phyloP scores from a whole-genome alignment of 1,284 basidiomycete species.

The Fomitopsis pinicola region DNA sequence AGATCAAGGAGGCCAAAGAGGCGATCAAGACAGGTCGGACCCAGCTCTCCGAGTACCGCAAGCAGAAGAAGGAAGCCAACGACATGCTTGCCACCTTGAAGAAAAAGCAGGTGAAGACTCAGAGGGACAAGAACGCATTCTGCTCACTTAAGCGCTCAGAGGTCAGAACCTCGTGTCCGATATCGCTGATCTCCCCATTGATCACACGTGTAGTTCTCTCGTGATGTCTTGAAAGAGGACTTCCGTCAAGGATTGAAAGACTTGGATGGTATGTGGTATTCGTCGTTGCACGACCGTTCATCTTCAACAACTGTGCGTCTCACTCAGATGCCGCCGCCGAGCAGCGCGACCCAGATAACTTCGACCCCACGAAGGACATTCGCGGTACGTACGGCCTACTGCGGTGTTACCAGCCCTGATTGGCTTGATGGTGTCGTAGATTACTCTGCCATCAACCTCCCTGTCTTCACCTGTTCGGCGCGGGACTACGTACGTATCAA shows the following conservation, averaged over 20 bases:
- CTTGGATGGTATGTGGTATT: slow-evolving; percentile 40
- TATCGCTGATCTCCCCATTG: not conserved
- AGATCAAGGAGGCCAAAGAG: slow-evolving; percentile 38
- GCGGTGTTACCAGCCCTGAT: not conserved
- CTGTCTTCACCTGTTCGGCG: slow-evolving; percentile 58
- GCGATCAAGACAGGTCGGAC: slow-evolving; percentile 38
- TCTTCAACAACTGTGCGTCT: not conserved
- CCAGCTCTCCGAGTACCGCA: slow-evolving; percentile 34
- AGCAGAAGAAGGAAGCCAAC: slow-evolving; percentile 41
- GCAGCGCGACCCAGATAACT: slow-evolving; percentile 49
- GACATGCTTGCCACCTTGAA: slow-evolving; percentile 42
- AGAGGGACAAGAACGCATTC: slow-evolving; percentile 57
- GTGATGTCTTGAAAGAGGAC: slow-evolving; percentile 54
- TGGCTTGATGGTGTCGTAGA: slow-evolving; percentile 30
- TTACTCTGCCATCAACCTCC: slow-evolving; percentile 53
- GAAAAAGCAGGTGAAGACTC: slow-evolving; percentile 41
- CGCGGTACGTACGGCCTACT: slow-evolving; percentile 35
- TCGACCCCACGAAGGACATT: slow-evolving; percentile 46
- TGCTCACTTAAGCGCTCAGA: slow-evolving; percentile 56
- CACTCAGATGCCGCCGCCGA: slow-evolving; percentile 48
- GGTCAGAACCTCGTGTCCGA: slow-evolving; percentile 27
- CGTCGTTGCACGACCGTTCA: not conserved
- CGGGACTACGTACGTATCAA: slow-evolving; percentile 46
- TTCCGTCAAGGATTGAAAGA: slow-evolving; percentile 56
- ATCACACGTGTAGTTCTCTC: slow-evolving; percentile 39